phyloP scores from a whole-genome alignment of 2,329 filamentous ascomycete genomes.

The Pseudofabraea citricarpa region DNA sequence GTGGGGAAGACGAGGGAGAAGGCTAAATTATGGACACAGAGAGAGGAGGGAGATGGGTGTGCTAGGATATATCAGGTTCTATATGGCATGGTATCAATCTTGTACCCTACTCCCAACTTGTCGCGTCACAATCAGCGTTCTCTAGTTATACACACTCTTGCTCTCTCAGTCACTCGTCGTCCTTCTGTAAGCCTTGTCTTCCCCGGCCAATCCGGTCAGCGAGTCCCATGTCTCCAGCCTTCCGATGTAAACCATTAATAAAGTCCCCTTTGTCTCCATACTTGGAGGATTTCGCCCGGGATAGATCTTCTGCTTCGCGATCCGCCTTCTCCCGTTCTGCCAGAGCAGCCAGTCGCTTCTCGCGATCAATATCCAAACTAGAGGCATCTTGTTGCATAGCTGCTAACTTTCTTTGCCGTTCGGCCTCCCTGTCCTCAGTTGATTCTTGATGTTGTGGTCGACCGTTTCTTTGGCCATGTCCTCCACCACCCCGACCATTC shows the following conservation, averaged over 20 bases:
- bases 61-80: too few species aligned
- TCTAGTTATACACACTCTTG: too few species aligned
- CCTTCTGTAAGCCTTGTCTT: slow-evolving; percentile 38
- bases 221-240: slow-evolving; percentile 47
- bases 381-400: slow-evolving; percentile 70
- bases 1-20: too few species aligned
- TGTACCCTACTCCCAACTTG: neutral
- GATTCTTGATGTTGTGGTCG: slow-evolving; percentile 12
- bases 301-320: slow-evolving; percentile 61
- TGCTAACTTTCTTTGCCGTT: slow-evolving; percentile 62
- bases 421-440: slow-evolving; percentile 40
- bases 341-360: slow-evolving; percentile 61
- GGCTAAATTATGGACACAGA: too few species aligned
- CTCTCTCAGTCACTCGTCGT: slow-evolving; percentile 34
- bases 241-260: slow-evolving; percentile 56
- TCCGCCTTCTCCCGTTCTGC: slow-evolving; percentile 60
- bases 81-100: neutral
- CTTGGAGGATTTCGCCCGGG: slow-evolving; percentile 52
- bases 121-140: neutral
- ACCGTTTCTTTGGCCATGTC: slow-evolving; percentile 23
- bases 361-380: slow-evolving; percentile 66
- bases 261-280: slow-evolving; percentile 62
- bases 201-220: slow-evolving; percentile 47
- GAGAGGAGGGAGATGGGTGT: too few species aligned
- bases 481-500: slow-evolving; percentile 15